phyloP scores from a whole-genome alignment of 768 basidiomycete species.

The Clitopilus passeckerianus region DNA sequence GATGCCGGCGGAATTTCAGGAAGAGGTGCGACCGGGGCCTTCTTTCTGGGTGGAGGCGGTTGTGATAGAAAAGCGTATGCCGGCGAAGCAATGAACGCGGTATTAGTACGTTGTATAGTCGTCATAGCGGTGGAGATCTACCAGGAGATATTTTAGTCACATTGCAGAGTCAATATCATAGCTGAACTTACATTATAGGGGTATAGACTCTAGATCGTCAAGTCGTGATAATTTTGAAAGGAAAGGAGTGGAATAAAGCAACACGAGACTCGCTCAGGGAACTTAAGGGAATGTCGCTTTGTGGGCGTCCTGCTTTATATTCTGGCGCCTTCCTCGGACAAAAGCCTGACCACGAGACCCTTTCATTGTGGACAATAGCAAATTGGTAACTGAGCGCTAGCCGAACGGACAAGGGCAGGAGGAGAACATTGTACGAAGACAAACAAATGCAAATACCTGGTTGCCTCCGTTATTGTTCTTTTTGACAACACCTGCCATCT shows the following conservation, averaged over 20 bases:
- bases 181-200: background rate
- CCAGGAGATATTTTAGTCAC: background rate
- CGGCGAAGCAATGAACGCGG: constrained; percentile 1
- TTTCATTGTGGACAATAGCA: background rate
- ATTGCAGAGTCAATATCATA: background rate
- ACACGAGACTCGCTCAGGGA: background rate
- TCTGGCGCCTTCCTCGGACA: background rate
- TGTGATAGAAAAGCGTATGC: constrained; percentile 40
- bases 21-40: constrained; percentile 24
- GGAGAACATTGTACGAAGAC: background rate
- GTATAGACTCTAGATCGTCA: background rate
- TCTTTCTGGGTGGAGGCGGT: constrained; percentile 32
- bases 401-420: background rate
- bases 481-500: background rate
- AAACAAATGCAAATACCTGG: background rate
- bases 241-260: background rate
- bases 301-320: background rate
- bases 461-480: background rate
- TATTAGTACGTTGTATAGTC: constrained; percentile 3
- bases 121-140: constrained; percentile 1
- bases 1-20: constrained; percentile 19
- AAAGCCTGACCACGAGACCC: background rate
- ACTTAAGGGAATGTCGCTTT: background rate
- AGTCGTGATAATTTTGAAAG: background rate
- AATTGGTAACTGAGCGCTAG: background rate